phyloP scores from a whole-genome alignment of 768 basidiomycete genomes.

The Rhizopogon sp. region DNA sequence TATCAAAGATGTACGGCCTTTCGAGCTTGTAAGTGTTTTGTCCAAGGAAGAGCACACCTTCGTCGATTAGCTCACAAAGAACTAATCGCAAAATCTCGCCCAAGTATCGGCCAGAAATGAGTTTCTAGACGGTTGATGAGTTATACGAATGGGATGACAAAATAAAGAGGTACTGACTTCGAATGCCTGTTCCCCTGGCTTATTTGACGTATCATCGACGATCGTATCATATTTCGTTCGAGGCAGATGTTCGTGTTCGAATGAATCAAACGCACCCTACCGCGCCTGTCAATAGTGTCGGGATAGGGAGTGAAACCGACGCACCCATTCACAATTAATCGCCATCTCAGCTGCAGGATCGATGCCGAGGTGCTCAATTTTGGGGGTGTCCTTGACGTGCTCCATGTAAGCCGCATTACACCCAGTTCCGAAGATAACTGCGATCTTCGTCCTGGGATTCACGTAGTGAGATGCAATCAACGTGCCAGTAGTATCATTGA shows the following conservation, averaged over 20 bases:
- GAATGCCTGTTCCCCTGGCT: constrained; percentile 92
- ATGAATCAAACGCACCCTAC: constrained; percentile 96
- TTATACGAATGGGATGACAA: not conserved
- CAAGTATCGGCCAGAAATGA: constrained; percentile 92
- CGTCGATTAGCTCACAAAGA: constrained; percentile 92
- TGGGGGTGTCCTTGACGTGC: constrained; percentile 76
- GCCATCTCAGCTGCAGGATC: constrained; percentile 70
- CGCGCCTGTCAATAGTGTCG: not conserved
- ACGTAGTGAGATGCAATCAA: constrained; percentile 97
- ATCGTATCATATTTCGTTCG: constrained; percentile 90
- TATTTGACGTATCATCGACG: constrained; percentile 94
- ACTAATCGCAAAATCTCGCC: constrained; percentile 96
- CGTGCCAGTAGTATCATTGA: constrained; percentile 98
- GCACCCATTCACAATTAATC: constrained; percentile 97
- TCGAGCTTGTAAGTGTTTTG: constrained; percentile 99
- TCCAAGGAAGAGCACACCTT: constrained; percentile 95
- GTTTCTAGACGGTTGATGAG: constrained; percentile 51
- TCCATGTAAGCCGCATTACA: constrained; percentile 99
- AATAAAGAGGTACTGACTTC: constrained; percentile 45
- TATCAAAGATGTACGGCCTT: constrained; percentile 88
- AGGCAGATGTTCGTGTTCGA: constrained; percentile 90
- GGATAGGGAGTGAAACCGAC: constrained; percentile 13
- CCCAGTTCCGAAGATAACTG: constrained; percentile 96
- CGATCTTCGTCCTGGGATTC: constrained; percentile 85
- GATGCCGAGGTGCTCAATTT: constrained; percentile 74